Evolutionary conservation across 495 filamentous ascomycete species (phyloP), one percentile per base, ranked within the genome.

Genomic region (Friedmanniomyces simplex): DNA sequence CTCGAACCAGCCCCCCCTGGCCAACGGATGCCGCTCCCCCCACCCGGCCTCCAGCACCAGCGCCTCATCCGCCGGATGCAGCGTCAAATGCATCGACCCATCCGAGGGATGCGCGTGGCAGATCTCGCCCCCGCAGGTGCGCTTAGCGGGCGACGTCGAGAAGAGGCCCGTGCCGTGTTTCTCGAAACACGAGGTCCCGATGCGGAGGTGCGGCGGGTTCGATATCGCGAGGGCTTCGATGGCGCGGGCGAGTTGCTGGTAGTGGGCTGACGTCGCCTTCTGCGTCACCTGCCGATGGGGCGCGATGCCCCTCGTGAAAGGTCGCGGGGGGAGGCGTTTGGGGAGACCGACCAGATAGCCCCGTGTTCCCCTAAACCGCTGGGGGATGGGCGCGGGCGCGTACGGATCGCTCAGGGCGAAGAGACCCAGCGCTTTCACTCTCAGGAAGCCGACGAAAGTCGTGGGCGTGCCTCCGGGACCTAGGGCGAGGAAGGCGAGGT

Each of bases 21-120:
- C 82, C 58, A 95, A 76, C 0, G 87, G 87, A 70, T 95, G 89
- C n/a, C 89, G 75, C 69, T 95, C 80, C n/a, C 86, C 90, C 89
- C 88, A 95, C 20, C 89, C 86, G 43, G 80, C 81, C 57, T 89
- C 82, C 34, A 95, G 72, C 20, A 95, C 76, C 61, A 83, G 77
- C 66, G 76, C 82, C 45, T 85, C 87, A 69, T 96, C 90, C 26
- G 84, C 80, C 0, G 88, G 87, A 55, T 90, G 82, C 22, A 95
- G 72, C 14, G 80, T 81, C 62, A 91, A 65, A 69, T 96, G 90
- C 74, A 90, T 72, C 7, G 81, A 85, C 54, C 82, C 76, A 57
- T 96, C 90, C 46, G 75, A 77, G 8, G 77, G 75, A 68, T 96
- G 90, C 11, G 88, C 75, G 70, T 96, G 91, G 61, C 80, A 82